These are phyloP conservation scores for Monilinia aucupariae DNA, from an alignment of 2,329 filamentous ascomycete species.

Conservation along the genomic window DNA sequence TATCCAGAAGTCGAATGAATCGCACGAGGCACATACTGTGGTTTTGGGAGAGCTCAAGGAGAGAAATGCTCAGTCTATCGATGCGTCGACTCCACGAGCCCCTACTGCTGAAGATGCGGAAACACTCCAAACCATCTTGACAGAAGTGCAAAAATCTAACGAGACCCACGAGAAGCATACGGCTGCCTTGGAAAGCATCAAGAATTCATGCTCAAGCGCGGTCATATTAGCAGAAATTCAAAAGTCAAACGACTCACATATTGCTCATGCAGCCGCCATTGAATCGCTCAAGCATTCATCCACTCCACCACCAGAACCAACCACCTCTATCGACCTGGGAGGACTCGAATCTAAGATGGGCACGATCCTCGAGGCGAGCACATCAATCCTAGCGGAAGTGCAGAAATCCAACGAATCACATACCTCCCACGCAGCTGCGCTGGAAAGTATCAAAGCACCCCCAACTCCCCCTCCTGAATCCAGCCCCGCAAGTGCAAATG, in stretches of 20 bases:
- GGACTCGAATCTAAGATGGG: conserved; percentile 17
- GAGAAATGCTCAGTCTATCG: background rate
- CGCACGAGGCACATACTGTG: conserved; percentile 26
- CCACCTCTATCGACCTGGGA: background rate
- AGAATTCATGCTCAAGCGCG: conserved; percentile 20
- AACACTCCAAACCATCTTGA: conserved; percentile 20
- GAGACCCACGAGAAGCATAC: conserved; percentile 24
- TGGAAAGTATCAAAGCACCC: conserved; percentile 20
- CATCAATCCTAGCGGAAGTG: conserved; percentile 17
- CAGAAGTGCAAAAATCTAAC: conserved; percentile 19
- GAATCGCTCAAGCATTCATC: conserved; percentile 16
- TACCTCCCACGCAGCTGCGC: conserved; percentile 17
- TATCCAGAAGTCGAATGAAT: conserved; percentile 30
- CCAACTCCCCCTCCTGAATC: background rate
- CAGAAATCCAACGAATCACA: conserved; percentile 19
- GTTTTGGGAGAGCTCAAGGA: conserved; percentile 22
- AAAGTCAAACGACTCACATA: conserved; percentile 20
- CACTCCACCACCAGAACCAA: conserved; percentile 1
- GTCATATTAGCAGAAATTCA: conserved; percentile 20
- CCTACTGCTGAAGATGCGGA: background rate
- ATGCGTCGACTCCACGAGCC: background rate
- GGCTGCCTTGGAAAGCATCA: background rate
- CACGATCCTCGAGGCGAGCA: conserved; percentile 15
- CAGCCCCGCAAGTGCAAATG: background rate
- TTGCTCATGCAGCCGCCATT: conserved; percentile 19